Evolutionary conservation across 2,329 filamentous ascomycete genomes (phyloP).

Genomic region (Paracorniculantispora psalliotae): DNA sequence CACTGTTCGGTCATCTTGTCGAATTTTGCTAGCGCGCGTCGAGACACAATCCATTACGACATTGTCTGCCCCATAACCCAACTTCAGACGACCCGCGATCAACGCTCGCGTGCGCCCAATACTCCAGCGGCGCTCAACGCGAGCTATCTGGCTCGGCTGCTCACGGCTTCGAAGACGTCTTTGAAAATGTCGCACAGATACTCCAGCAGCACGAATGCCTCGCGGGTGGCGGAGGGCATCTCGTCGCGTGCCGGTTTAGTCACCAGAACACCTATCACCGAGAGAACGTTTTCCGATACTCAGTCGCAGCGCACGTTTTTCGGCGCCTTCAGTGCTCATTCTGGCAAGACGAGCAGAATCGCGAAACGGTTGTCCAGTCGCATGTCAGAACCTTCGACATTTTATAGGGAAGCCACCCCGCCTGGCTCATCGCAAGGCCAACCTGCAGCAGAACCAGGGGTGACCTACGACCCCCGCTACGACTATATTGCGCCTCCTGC

Average conservation of each 20-base stretch:
- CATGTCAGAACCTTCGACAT: slow-evolving; percentile 27
- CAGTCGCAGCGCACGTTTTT: not conserved
- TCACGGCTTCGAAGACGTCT: not conserved
- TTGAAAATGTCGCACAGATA: slow-evolving; percentile 2
- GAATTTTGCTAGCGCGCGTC: not conserved
- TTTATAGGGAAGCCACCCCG: slow-evolving; percentile 37
- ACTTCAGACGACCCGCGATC: not conserved
- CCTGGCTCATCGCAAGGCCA: slow-evolving; percentile 21
- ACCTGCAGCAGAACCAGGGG: slow-evolving; percentile 12
- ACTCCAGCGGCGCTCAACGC: not conserved
- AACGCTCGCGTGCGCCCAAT: not conserved
- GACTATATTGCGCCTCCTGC: slow-evolving; percentile 21
- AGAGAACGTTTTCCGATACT: not conserved
- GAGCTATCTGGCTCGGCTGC: not conserved
- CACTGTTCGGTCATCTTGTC: not conserved
- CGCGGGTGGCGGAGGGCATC: not conserved
- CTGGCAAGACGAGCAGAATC: not conserved
- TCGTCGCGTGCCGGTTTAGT: not conserved
- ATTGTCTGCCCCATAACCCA: not conserved
- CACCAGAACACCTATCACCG: not conserved
- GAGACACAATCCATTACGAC: not conserved
- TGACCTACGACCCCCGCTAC: slow-evolving; percentile 22
- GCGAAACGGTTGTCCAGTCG: slow-evolving; percentile 13
- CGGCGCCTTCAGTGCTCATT: not conserved
- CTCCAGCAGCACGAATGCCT: slow-evolving; percentile 8